Evolutionary conservation across 768 basidiomycete genomes (phyloP), one percentile per base, ranked within the genome.

Genomic region (Amanita subjunquillea): DNA sequence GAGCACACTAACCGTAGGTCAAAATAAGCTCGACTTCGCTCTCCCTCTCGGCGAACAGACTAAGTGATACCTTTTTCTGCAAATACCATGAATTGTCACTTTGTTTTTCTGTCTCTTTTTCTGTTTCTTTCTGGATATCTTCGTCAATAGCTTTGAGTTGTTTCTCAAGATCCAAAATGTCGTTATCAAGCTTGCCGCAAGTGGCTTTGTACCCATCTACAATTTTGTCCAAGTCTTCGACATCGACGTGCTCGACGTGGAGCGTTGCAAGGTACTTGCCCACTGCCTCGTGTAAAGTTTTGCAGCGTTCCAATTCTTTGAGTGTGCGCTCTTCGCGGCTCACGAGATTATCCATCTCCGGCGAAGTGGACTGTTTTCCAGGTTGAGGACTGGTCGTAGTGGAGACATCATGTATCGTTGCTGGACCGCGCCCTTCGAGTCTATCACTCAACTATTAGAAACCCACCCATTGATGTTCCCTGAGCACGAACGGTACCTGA

Each of bases 341-440:
- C n/a, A 57, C 13, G 1, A 75, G 64, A 0, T 50, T 63, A 1
- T 53, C 40, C 10, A 72, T 59, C 2, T 49, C 56, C 0, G 64
- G 58, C 0, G 70, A 69, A 1, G 67, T 60, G 6, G 53, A 60
- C 1, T 58, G 57, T 6, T 34, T n/a, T 2, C 59, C 41, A 2
- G 63, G 55, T 15, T 47, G 56, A 6, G 62, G 52, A 10, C 57
- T 50, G 1, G 41, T 48, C 2, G 69, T 67, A 22, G 73, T 54
- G 13, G 68, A 66, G 1, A 75, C 73, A 53, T 75, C 73, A 44
- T 76, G 72, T 38, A 77, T 76, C 74, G 17, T 17, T 17, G 17
- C 17, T 17, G 17, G 17, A 17, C 17, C 17, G 17, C 17, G 17
- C 1, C 17, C 17, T 17, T 17, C 17, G 1, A 17, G 17, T 17